Base-by-base conservation (phyloP, 139 green algal genomes). In the Volvox africanus region DNA sequence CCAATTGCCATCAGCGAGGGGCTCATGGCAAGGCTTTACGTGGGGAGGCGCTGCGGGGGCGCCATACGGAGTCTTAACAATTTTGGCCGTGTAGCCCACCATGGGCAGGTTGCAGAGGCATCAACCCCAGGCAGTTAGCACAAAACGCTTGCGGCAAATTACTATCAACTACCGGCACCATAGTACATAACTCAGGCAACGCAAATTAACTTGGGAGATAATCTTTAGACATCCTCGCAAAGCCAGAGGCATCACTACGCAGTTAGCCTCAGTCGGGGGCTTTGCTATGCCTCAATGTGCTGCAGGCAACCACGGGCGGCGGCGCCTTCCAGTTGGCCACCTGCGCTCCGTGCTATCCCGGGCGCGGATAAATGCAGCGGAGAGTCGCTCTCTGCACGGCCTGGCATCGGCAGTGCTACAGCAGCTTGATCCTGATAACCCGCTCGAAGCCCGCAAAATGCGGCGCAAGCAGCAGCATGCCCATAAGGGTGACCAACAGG, bases 321-420 rank as follows among this genome's bases (percentile, higher is more conserved):
- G 93, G 68, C 89, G 93, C 24, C 86, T 91, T 83, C 90, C 92
- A 3, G 14, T 94, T 22, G 94, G 93, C 26, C 91, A 95, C 80
- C 71, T 95, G 20, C 85, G 93, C 1, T 85, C 92, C 1, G 36
- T 96, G 19, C 50, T 95, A 36, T 87, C 82, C 16, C 87, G 93
- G 0, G 94, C 93, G 0, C 91, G 92, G 50, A 50, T 90, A 9
- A 94, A 82, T 22, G 88, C 91, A 69, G 89, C 88, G 62, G 94
- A 95, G 90, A 92, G 90, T 50, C 69, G 92, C 13, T 93, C 92
- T 0, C 77, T 95, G 92, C 93, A 95, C 91, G 93, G 93, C 35
- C 92, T 94, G 17, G 92, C 92, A 0, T 91, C 89, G 24, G 88
- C 88, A 11, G 88, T 93, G 13, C 80, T 95, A 28, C 88, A 91